Base-by-base conservation (phyloP, 805 yeast species). In the Kregervanrija delftensis region DNA sequence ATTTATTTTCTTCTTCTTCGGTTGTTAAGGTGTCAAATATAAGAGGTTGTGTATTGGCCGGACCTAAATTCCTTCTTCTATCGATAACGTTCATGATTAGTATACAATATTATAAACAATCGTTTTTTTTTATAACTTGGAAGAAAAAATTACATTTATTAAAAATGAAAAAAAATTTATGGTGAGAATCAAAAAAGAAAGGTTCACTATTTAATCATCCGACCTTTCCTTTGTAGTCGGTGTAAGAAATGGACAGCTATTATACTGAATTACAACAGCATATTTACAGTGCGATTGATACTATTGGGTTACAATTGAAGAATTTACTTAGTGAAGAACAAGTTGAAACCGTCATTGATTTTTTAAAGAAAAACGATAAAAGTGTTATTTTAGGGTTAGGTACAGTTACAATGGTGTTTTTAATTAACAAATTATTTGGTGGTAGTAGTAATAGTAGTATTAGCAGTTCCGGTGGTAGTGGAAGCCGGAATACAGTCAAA, bases 61-160 rank as follows among this genome's bases (percentile, higher is more conserved):
- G 97, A 0, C 96, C 96, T 31, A 85, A 57, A n/a, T 89, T 71
- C 61, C 96, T 74, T 72, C 96, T 78, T 71, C 96, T 77, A 59
- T 91, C 97, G 37, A 65, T 62, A 28, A 69, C 52, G 43, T 61
- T 66, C 73, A 69, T 71, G 41, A 45, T 39, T 35, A 33, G 11
- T 8, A 33, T 5, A 9, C 15, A 33, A 33, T 33, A 33, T 33
- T 33, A 8, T n/a, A 33, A 33, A 5, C 8, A 33, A 33, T 13
- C 2, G 15, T n/a, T 33, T 33, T 9, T 14, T 33, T n/a, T 33
- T n/a, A 33, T 13, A 33, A 33, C 2, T 32, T 35, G 14, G 11
- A n/a, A 14, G 11, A 15, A n/a, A 35, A 35, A 39, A 30, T 9
- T 13, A 35, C 9, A 11, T 10, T 28, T 39, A 5, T 12, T n/a